Conservation (phyloP, 1,284 basidiomycete genomes). For the Ceratobasidium theobromae region DNA sequence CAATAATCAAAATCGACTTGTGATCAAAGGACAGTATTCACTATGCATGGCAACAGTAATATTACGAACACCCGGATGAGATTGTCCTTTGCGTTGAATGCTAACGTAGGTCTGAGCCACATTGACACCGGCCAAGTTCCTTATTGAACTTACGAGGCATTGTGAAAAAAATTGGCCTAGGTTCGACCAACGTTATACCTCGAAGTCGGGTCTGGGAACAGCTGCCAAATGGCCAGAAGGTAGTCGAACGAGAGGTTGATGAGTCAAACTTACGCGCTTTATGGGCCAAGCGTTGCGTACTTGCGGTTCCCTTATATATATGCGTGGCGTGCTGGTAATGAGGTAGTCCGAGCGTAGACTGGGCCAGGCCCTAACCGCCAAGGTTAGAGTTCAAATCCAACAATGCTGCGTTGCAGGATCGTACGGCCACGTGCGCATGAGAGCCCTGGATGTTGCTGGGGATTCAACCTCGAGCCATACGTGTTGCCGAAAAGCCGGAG, state of each 20-base stretch:
- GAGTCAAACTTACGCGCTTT: too few relatives aligned
- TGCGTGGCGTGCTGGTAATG: too few relatives aligned
- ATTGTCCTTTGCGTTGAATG: not conserved
- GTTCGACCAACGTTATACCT: not conserved
- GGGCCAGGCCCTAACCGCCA: too few relatives aligned
- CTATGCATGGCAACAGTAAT: conserved; percentile 8
- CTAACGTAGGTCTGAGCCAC: not conserved
- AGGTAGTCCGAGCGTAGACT: conserved; percentile 16
- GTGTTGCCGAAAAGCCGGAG: too few relatives aligned
- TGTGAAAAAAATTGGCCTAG: not conserved
- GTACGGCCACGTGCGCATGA: too few relatives aligned
- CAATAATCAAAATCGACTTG: not conserved
- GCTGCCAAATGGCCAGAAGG: too few relatives aligned
- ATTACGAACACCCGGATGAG: not conserved
- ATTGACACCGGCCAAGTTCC: not conserved
- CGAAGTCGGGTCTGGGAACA: too few relatives aligned
- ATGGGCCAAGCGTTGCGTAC: too few relatives aligned
- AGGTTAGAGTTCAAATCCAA: conserved; percentile 19
- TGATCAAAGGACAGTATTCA: not conserved
- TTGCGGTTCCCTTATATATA: conserved; percentile 26
- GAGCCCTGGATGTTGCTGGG: too few relatives aligned
- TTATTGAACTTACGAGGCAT: conserved; percentile 5
- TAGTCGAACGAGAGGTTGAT: too few relatives aligned
- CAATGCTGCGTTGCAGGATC: conserved; percentile 8
- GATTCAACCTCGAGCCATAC: too few relatives aligned